Base-by-base conservation (phyloP, 495 filamentous ascomycete species). In the Neurospora tetrasperma region DNA sequence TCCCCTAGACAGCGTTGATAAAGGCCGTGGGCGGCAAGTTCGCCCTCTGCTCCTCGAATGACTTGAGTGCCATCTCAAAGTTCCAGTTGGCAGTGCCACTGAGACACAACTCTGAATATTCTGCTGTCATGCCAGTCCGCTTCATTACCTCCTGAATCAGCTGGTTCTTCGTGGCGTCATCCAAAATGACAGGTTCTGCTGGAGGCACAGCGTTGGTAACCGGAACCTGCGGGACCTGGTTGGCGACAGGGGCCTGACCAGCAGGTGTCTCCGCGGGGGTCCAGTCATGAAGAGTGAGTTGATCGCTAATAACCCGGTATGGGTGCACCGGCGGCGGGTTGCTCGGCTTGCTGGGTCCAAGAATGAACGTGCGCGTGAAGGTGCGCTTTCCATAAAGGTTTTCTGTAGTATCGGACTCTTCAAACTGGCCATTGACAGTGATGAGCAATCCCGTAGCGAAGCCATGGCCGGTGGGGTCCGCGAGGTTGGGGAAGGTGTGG, bases 321-420 rank as follows among this genome's bases (percentile, higher is more conserved):
- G 78, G 78, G 69, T 79, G 74, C 41, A 31, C 43, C 38, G 71
- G 46, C 4, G 72, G 74, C 23, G 84, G 75, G 8, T 85, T 86
- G 35, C 84, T 85, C 2, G 86, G 83, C 40, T 76, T 79, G 42
- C 92, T 93, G 5, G 94, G 94, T 1, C 93, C 93, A 23, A 98
- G 84, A 59, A 94, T 84, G 75, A 98, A 94, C 0, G 89, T 93
- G 31, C 95, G 89, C 74, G 95, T 92, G 82, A 97, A 98, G 75
- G 91, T 93, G 74, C 95, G 90, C 39, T 87, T 86, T 31, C 80
- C 79, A 23, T 77, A 83, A 72, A 88, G 87, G 42, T 86, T 81
- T 6, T 76, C 81, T 8, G 83, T 77, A n/a, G 80, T 74, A 75
- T 90, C 87, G 9, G 88, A 80, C 75, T 98, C 95, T 59, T 96